phyloP scores from a whole-genome alignment of 1,284 basidiomycete genomes.

The Cystobasidiaceae sp. region DNA sequence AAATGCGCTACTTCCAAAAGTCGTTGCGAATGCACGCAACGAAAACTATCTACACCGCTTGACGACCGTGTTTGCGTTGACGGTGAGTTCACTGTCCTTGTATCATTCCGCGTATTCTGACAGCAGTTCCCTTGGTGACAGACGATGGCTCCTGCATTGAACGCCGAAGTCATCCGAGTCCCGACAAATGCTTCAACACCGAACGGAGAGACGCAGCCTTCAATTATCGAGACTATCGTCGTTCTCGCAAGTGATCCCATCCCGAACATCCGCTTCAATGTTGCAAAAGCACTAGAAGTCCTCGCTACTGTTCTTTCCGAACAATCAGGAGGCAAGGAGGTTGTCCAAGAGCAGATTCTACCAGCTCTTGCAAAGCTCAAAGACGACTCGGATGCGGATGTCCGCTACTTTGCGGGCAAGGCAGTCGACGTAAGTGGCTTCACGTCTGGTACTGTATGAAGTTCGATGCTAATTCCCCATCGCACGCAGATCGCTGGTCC shows the following conservation, averaged over 20 bases:
- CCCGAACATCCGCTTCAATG: constrained; percentile 99
- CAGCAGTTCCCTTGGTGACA: constrained; percentile 47
- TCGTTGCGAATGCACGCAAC: constrained; percentile 94
- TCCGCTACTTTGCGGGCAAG: constrained; percentile 62
- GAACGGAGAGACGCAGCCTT: constrained; percentile 47
- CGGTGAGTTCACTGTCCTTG: constrained; percentile 56
- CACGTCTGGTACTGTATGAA: background rate
- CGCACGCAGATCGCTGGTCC: constrained; percentile 29
- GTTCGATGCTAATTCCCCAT: background rate
- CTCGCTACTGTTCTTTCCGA: constrained; percentile 66
- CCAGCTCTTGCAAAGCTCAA: constrained; percentile 82
- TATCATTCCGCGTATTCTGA: background rate
- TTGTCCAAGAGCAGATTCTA: constrained; percentile 67
- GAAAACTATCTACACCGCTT: constrained; percentile 97
- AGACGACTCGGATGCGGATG: constrained; percentile 90
- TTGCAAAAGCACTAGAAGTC: constrained; percentile 87
- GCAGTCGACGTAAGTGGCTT: constrained; percentile 41
- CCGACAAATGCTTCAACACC: constrained; percentile 14
- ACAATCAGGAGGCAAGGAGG: constrained; percentile 65
- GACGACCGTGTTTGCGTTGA: constrained; percentile 99
- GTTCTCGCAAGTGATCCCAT: constrained; percentile 85
- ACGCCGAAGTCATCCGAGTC: constrained; percentile 70
- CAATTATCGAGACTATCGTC: constrained; percentile 80
- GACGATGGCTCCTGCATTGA: constrained; percentile 93
- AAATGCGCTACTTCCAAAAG: constrained; percentile 90